Evolutionary conservation across 768 basidiomycete species (phyloP), one percentile per base, ranked within the genome.

Genomic region (Lepiota subincarnata): DNA sequence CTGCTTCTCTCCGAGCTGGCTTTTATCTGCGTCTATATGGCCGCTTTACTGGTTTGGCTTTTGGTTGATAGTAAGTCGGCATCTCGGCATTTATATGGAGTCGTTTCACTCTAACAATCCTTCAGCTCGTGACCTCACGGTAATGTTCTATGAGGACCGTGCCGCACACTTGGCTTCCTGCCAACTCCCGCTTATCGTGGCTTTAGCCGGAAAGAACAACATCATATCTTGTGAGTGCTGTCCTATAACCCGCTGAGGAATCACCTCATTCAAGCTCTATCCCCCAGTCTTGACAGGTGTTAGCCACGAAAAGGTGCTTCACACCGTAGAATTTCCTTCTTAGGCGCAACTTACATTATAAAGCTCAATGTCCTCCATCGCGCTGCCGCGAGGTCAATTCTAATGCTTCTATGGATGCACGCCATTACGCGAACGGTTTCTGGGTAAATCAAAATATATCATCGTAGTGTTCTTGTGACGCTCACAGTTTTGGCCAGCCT

Each of bases 121-220:
- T 36, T 10, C 64, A 71, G 70, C 70, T 46, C 64, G 62, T 16
- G 61, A 66, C 55, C 63, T 69, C 50, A 64, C 61, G 58, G 66
- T 64, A 37, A 64, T 60, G 60, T 67, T 69, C 49, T 70, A 68
- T 49, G 64, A 71, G 60, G 66, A 69, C 42, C 62, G 70, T 31
- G 67, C 75, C 8, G 77, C 74, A 1, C 73, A 73, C 55, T 58
- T 77, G 20, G 75, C 74, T 2, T 71, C 75, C 24, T 71, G 68
- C 48, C 77, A 82, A 58, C 67, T 81, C 0, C 76, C 80, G 6
- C 67, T 81, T 49, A 72, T 83, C 41, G 75, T 81, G 10, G 78
- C 76, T 4, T 65, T 83, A 7, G 80, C 79, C 1, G 77, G 77
- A 13, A 83, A 83, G 67, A 83, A 83, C 61, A 82, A 81, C 58